Evolutionary conservation across 768 basidiomycete genomes (phyloP).

Genomic region (Neoboletus brunneissimus): DNA sequence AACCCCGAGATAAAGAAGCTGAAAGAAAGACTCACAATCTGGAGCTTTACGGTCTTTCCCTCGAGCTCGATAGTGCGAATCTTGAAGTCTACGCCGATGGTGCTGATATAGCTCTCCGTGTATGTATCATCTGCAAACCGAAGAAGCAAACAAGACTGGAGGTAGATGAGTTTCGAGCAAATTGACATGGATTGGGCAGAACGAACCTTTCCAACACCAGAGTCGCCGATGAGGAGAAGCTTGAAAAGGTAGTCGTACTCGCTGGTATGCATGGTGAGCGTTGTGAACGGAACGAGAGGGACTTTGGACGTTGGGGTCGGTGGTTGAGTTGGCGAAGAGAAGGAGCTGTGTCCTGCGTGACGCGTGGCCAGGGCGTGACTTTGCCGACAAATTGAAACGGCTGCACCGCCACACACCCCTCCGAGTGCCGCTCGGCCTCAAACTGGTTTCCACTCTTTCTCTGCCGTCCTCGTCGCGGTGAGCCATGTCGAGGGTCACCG

Average conservation of each 20-base stretch:
- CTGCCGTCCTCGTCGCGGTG: background rate
- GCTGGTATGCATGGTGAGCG: constrained; percentile 74
- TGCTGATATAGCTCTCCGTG: constrained; percentile 96
- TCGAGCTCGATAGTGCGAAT: constrained; percentile 98
- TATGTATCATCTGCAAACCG: constrained; percentile 97
- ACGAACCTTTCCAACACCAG: constrained; percentile 89
- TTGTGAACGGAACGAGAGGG: constrained; percentile 18
- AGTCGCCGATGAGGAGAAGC: constrained; percentile 92
- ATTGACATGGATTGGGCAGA: constrained; percentile 10
- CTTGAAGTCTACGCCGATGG: constrained; percentile 99
- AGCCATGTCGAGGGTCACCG: background rate
- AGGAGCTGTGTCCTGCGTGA: constrained; percentile 31
- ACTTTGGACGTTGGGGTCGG: constrained; percentile 31
- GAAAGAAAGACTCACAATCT: constrained; percentile 70
- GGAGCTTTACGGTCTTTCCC: constrained; percentile 97
- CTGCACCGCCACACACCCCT: constrained; percentile 26
- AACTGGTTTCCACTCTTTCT: background rate
- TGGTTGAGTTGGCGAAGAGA: constrained; percentile 35
- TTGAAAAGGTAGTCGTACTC: constrained; percentile 97
- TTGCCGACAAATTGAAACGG: constrained; percentile 12
- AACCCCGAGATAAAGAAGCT: background rate
- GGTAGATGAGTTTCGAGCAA: constrained; percentile 28
- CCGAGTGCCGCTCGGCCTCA: constrained; percentile 2
- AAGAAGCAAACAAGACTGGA: constrained; percentile 85
- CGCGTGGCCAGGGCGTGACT: constrained; percentile 34